Evolutionary conservation across 345 rosid genomes (phyloP).

Genomic region (Citrus sinensis): DVS_A1.0 CM039164.1:24220501-24221000

Average conservation of each 20-base stretch:
- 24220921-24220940: conserved; percentile 47
- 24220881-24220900: not conserved
- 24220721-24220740: conserved; percentile 62
- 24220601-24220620: conserved; percentile 57
- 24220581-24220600: conserved; percentile 44
- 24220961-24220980: conserved; percentile 47
- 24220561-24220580: conserved; percentile 40
- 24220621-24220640: conserved; percentile 74
- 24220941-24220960: conserved; percentile 46
- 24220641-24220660: conserved; percentile 79
- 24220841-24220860: not conserved
- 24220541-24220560: conserved; percentile 40
- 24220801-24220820: not conserved
- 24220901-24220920: conserved; percentile 53
- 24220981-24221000: conserved; percentile 55
- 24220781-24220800: not conserved
- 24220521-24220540: conserved; percentile 35
- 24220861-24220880: no score
- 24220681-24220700: conserved; percentile 40
- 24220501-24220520: conserved; percentile 48
- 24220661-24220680: conserved; percentile 52
- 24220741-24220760: conserved; percentile 69
- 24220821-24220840: not conserved
- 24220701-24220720: conserved; percentile 51
- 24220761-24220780: conserved; percentile 7